Base-by-base conservation (phyloP, 78 protist species). In the Dictyostelium capitatum region DNA sequence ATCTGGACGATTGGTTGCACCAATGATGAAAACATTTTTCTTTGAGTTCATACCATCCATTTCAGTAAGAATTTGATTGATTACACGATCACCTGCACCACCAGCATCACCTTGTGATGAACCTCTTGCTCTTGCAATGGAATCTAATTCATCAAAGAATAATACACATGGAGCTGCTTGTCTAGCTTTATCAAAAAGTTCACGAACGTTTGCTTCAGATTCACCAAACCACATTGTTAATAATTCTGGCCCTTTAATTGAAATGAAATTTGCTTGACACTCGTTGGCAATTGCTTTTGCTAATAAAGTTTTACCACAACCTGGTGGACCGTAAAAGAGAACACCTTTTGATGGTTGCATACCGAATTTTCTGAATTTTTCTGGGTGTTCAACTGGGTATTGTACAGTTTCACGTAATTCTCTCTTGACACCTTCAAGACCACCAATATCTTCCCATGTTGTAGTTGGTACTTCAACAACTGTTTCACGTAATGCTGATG, bases 221-320 rank as follows among this genome's bases (percentile, higher is more conserved):
- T 99, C 99, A 43, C 99, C 99, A 69, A 99, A 98, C 99, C 99
- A 99, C 99, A 99, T 99, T 51, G 99, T 98, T 50, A 91, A 57
- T 7, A 97, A 95, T 59, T 96, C 96, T 85, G 98, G 97, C 48
- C 98, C 99, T 99, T 99, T 99, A 96, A 99, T 98, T 14, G 99
- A 95, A 95, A 99, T 99, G 97, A 99, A 99, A 97, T 99, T 99
- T 92, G 99, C 99, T 92, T 98, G 99, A 96, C 99, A 98, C 90
- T 99, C 99, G 83, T 98, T 98, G 64, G 99, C 99, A 62, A 99
- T 98, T 67, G 99, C 99, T 97, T 99, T 99, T 91, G 99, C 99
- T 30, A 99, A 95, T 43, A 99, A 97, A 17, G 99, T 99, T 98
- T 99, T 99, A 64, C 99, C 99, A 82, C 99, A 99, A 12, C 99